Base-by-base conservation (phyloP, 1,284 basidiomycete species). In the Boletellus deceptivus region DNA sequence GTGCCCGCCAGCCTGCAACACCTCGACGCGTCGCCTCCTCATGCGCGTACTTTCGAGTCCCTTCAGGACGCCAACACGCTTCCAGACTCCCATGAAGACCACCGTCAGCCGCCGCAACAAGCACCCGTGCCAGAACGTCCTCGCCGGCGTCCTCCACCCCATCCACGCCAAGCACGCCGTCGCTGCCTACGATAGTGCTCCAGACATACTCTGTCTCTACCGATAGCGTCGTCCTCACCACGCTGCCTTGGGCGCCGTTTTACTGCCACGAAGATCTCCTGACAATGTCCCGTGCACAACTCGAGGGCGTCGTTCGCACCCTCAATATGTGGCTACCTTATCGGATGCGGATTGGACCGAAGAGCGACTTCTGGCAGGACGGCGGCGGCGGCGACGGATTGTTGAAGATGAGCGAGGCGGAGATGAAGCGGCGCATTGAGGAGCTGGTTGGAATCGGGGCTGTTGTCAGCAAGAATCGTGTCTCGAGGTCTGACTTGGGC, bases 221-320 rank as follows among this genome's bases (percentile, higher is more conserved):
- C 11, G 79, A 80, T 55, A 77, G 75, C 8, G 68, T 83, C n/a
- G 70, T 83, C 43, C 78, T 84, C 59, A 83, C 78, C 0, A 69
- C 80, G 11, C 69, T 84, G 6, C 65, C 71, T 48, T 64, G 65
- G 24, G 60, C 75, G 3, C 81, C 80, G 0, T 83, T 83, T 66
- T 82, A 79, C 66, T 83, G 80, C 63, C 80, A 83, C 60, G 79
- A 80, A 49, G 82, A 83, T 56, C 75, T 83, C 37, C 54, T 82
- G 53, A 73, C 74, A 2, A 83, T 83, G 81, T 55, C 73, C 10
- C 76, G 75, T 31, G 36, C 60, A 1, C 66, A 75, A 52, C 76
- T 83, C 42, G 59, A 77, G 42, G 57, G 36, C 4, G 78, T 79
- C 38, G 80, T 79, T 13, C 54, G 58, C 7, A 54, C 66, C 11